A percentile compares a stretch with the other conserved stretches of the same genome.
Evolutionary conservation across 257 asterid genomes (phyloP).

Genomic region (Scutellaria baicalensis): DNA sequence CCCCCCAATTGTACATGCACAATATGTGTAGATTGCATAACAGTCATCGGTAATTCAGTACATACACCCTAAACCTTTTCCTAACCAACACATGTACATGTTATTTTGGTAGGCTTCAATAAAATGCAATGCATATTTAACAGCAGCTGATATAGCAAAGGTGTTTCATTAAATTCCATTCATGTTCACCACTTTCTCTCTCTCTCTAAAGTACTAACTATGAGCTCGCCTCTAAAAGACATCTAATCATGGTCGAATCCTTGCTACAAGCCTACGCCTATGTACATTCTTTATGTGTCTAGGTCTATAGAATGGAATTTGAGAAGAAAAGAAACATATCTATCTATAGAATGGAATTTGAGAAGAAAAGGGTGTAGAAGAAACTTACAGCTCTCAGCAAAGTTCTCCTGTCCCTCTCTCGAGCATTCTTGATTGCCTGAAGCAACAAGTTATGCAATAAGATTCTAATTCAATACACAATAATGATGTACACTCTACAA

Average conservation of each 20-base stretch:
- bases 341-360: not conserved
- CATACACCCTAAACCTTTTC: not conserved
- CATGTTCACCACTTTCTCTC: not conserved
- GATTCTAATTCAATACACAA: not conserved
- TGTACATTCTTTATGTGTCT: not conserved
- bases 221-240: not conserved
- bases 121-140: not conserved
- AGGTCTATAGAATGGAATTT: not conserved
- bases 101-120: not conserved
- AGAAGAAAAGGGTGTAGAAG: not conserved
- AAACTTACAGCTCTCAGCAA: slow-evolving; percentile 73
- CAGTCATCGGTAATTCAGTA: not conserved
- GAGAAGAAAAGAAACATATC: not conserved
- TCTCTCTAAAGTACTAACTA: not conserved
- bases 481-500: not conserved
- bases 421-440: slow-evolving; percentile 88
- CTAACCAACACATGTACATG: not conserved
- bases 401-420: slow-evolving; percentile 88
- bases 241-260: not conserved
- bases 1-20: not conserved
- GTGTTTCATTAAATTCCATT: not conserved
- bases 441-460: slow-evolving; percentile 22
- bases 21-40: not conserved
- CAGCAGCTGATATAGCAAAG: not conserved
- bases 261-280: not conserved